Evolutionary conservation across 805 yeast species (phyloP).

Genomic region (Myxozyma neotropica): DNA sequence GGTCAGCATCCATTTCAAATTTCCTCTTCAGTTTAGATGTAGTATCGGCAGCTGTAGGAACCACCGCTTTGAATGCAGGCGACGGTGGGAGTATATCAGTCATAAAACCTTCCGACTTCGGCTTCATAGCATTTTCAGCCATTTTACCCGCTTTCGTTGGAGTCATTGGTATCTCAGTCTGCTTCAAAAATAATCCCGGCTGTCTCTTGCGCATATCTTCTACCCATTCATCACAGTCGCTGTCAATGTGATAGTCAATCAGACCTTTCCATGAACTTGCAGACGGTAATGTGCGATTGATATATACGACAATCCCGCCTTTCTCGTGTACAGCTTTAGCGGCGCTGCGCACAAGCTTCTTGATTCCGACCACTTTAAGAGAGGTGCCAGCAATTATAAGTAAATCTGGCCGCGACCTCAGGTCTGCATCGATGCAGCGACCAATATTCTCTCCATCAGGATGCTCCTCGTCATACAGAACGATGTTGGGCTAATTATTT

Average conservation of each 20-base stretch:
- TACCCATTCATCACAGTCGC: conserved; percentile 86
- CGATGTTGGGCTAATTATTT: conserved; percentile 68
- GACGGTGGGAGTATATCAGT: not conserved
- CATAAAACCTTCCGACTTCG: not conserved
- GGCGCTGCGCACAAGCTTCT: conserved; percentile 67
- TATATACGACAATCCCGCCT: conserved; percentile 75
- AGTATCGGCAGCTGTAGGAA: not conserved
- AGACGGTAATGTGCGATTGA: conserved; percentile 59
- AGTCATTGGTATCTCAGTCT: conserved; percentile 12
- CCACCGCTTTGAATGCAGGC: not conserved
- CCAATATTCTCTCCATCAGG: conserved; percentile 83
- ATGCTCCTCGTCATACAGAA: conserved; percentile 91
- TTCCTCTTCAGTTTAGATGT: not conserved
- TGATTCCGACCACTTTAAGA: conserved; percentile 86
- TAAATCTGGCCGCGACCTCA: conserved; percentile 65
- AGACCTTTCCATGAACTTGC: conserved; percentile 63
- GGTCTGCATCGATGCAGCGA: conserved; percentile 65
- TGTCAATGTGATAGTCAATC: conserved; percentile 76
- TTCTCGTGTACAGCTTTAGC: conserved; percentile 72
- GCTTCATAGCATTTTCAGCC: not conserved
- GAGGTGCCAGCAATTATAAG: conserved; percentile 93
- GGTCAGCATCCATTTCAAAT: not conserved
- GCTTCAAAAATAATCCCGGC: conserved; percentile 57
- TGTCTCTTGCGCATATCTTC: conserved; percentile 53
- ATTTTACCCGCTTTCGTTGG: conserved; percentile 5